Conservation (phyloP, 73 alveolate species). For the Paramecium caudatum region DNA sequence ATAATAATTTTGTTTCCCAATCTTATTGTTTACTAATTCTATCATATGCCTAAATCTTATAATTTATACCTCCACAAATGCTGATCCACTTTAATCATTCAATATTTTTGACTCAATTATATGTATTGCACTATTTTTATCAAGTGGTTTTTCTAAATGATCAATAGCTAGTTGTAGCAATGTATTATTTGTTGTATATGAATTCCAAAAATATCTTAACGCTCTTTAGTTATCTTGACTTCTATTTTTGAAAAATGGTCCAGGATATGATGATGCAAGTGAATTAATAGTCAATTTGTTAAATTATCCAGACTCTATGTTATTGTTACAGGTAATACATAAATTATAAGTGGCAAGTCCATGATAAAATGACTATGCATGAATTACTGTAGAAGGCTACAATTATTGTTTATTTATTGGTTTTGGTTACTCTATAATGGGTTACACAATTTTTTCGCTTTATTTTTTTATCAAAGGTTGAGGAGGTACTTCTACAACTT, state of each 20-base stretch:
- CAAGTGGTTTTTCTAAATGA: background rate
- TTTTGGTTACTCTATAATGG: background rate
- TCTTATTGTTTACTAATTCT: background rate
- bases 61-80: slow-evolving; percentile 23
- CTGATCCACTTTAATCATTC: slow-evolving; percentile 24
- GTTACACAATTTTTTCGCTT: no score
- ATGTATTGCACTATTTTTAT: slow-evolving; percentile 8
- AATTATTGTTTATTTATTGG: background rate
- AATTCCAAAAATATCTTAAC: slow-evolving; percentile 8
- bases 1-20: slow-evolving; percentile 24
- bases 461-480: no score
- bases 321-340: slow-evolving; percentile 13
- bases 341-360: slow-evolving; percentile 20
- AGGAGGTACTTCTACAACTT: no score
- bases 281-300: background rate
- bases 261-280: slow-evolving; percentile 27
- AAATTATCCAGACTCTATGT: background rate
- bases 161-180: slow-evolving; percentile 6
- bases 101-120: slow-evolving; percentile 5
- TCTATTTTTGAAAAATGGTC: slow-evolving; percentile 13
- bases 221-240: background rate
- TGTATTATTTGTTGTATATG: background rate
- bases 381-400: background rate
- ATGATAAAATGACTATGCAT: slow-evolving; percentile 33
- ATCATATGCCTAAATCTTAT: slow-evolving; percentile 7